phyloP scores from a whole-genome alignment of 176 grass and related monocot genomes.

The Bonia amplexicaulis region DNA sequence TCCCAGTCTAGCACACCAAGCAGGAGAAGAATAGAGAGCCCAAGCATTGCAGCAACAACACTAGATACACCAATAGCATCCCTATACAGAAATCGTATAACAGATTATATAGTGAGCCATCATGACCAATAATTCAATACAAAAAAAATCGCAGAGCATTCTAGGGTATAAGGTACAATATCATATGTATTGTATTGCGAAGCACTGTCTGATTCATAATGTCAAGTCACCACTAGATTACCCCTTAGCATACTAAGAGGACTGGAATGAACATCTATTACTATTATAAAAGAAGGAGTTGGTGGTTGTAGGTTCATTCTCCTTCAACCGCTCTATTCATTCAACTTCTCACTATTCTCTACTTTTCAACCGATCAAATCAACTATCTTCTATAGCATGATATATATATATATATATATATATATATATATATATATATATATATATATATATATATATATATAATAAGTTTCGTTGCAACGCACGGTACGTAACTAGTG shows the following conservation, averaged over 20 bases:
- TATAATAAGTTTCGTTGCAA: too few relatives aligned
- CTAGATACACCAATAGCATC: slow-evolving; percentile 65
- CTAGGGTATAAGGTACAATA: not conserved
- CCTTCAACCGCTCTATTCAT: too few relatives aligned
- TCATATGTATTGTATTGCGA: not conserved
- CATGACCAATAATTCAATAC: not conserved
- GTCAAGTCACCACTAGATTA: slow-evolving; percentile 1
- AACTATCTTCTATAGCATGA: too few relatives aligned
- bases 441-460: too few relatives aligned
- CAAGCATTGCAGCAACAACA: slow-evolving; percentile 87
- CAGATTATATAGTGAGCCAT: not conserved
- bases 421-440: too few relatives aligned
- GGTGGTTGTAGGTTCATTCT: too few relatives aligned
- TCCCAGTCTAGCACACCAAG: slow-evolving; percentile 83
- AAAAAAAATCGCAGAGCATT: not conserved
- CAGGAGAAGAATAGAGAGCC: slow-evolving; percentile 81
- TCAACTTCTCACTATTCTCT: too few relatives aligned
- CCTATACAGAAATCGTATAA: slow-evolving; percentile 25
- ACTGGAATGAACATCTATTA: not conserved
- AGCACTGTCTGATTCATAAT: not conserved
- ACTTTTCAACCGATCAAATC: too few relatives aligned
- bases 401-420: too few relatives aligned
- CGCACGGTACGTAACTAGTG: too few relatives aligned
- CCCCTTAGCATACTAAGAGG: not conserved
- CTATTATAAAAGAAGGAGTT: too few relatives aligned